These are phyloP conservation scores for Xylaria bambusicola DNA, from an alignment of 495 filamentous ascomycete species.

Conservation along the genomic window DNA sequence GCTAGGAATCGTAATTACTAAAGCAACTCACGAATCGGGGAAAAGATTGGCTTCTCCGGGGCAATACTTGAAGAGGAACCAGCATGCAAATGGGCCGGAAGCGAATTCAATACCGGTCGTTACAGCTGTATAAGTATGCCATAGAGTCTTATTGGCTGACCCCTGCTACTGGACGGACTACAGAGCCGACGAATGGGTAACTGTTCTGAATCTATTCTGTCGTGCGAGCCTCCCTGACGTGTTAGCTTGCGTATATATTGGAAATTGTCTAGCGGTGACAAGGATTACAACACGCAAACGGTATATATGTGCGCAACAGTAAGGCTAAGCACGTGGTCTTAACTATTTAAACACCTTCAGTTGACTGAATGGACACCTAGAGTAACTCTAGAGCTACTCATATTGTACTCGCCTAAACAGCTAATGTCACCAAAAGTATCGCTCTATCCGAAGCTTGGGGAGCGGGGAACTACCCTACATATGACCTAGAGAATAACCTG, in stretches of 20 bases:
- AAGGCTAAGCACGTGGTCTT: conserved; percentile 6
- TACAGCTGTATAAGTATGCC: background rate
- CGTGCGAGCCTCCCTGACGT: background rate
- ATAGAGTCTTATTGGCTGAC: background rate
- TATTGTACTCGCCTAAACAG: background rate
- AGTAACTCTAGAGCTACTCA: background rate
- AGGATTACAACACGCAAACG: too few relatives aligned
- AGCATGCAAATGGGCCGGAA: background rate
- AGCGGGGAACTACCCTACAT: conserved; percentile 9
- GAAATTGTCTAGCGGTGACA: background rate
- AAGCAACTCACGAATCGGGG: background rate
- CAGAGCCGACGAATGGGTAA: background rate
- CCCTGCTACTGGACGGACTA: background rate
- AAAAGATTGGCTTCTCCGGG: background rate
- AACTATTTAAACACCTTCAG: background rate
- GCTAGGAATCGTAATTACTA: background rate
- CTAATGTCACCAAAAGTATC: background rate
- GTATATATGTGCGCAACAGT: too few relatives aligned
- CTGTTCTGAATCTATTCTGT: conserved; percentile 1
- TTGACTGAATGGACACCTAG: conserved; percentile 3
- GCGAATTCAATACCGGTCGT: background rate
- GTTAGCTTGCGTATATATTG: background rate
- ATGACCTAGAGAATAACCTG: background rate
- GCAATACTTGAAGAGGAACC: background rate
- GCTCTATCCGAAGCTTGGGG: background rate